A percentile compares a stretch with the other conserved stretches of the same genome.
These are phyloP conservation scores for Saccharomycopsis sp. DNA, from an alignment of 805 yeast genomes.

Conservation along the genomic window DNA sequence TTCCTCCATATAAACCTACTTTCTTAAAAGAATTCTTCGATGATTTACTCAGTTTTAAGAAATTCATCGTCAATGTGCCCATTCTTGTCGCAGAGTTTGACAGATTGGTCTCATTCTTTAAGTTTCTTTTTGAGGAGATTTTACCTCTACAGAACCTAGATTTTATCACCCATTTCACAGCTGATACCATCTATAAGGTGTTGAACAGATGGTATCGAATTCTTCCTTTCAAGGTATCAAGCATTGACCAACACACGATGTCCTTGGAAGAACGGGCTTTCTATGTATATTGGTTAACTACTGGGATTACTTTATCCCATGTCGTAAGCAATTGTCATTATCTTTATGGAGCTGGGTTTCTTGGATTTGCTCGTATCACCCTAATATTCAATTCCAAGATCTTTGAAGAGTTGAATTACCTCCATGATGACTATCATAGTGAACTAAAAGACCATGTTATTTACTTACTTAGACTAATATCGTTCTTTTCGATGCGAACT, in stretches of 20 bases:
- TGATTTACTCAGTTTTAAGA: constrained; percentile 1
- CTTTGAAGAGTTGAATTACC: constrained; percentile 5
- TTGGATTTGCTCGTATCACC: constrained; percentile 8
- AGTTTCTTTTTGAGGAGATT: constrained; percentile 7
- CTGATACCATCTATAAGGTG: constrained; percentile 12
- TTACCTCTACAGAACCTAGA: constrained; percentile 7
- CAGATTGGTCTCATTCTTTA: background rate
- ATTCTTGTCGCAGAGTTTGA: background rate
- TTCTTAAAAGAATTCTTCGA: constrained; percentile 9
- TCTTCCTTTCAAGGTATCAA: constrained; percentile 1
- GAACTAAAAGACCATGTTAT: constrained; percentile 9
- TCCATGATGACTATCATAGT: background rate
- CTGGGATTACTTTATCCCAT: constrained; percentile 2
- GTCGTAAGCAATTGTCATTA: constrained; percentile 8
- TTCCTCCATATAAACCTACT: constrained; percentile 11
- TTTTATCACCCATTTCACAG: constrained; percentile 8
- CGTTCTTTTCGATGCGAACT: constrained; percentile 8
- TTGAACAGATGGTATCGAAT: constrained; percentile 14
- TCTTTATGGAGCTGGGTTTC: constrained; percentile 13
- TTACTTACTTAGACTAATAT: constrained; percentile 9
- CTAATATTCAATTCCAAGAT: constrained; percentile 2
- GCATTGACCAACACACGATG: background rate
- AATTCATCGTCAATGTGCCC: constrained; percentile 1
- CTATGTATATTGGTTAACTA: constrained; percentile 11
- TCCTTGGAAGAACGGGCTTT: constrained; percentile 7